Base-by-base conservation (phyloP, 768 basidiomycete genomes). In the Lyophyllum shimeji region DNA sequence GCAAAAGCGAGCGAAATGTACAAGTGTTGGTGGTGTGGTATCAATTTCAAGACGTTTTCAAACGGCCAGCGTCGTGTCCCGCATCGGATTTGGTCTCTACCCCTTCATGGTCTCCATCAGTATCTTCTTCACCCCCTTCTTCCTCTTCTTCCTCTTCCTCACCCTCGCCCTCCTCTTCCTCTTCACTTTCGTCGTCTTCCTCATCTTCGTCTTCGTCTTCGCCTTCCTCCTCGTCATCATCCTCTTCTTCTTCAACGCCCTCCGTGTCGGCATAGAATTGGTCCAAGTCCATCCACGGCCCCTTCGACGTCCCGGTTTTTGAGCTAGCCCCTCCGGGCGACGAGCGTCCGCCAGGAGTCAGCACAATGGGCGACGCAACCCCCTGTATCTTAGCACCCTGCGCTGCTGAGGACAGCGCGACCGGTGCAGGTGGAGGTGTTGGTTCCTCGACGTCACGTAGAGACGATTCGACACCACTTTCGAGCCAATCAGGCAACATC, bases 401-500 rank as follows among this genome's bases (percentile, higher is more conserved):
- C 52, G 60, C 61, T 52, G 60, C 64, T 46, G 67, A 81, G 60
- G 76, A 77, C 43, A 82, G 71, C 1, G 79, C 76, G 31, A 72
- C 68, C 3, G 72, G 65, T 17, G 64, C 69, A 39, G 72, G 71
- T 18, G 72, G 67, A 29, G 70, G 64, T 1, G 61, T 60, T 53
- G 88, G 87, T 9, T 87, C 85, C 45, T 80, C 82, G 18, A 74
- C 76, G 57, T 93, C 88, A 55, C 95, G 81, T 53, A 98, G 71
- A 0, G 81, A 76, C 1, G 90, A 73, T 60, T 94, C 91, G 3
- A 91, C 91, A 0, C 93, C 94, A 52, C 83, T 78, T 68, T 95
- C 93, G 5, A 90, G 77, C 95, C 95, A 97, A 63, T 93, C 92
- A 0, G 93, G 91, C 0, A 96, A 53, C 56, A 75, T 49, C 29